Evolutionary conservation across 768 basidiomycete species (phyloP).

Genomic region (Basidioascus undulatus): DNA sequence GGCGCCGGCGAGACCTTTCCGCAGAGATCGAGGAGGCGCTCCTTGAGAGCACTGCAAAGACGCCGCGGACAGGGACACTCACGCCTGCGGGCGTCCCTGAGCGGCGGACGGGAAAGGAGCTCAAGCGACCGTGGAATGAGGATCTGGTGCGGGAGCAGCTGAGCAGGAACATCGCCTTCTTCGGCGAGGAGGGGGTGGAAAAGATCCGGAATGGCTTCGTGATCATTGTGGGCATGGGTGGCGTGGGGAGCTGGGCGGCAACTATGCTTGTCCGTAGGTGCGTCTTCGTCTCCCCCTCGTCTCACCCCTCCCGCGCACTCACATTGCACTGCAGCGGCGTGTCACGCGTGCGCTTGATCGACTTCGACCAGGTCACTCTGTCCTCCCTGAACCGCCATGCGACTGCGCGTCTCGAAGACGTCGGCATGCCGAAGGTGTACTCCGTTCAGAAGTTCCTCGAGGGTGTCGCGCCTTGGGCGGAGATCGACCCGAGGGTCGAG

Average conservation of each 20-base stretch:
- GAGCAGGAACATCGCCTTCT: slow-evolving; percentile 80
- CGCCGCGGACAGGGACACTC: too few species aligned
- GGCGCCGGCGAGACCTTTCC: too few species aligned
- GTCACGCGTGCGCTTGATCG: slow-evolving; percentile 17
- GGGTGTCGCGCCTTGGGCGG: slow-evolving; percentile 53
- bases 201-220: slow-evolving; percentile 50
- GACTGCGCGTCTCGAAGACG: slow-evolving; percentile 63
- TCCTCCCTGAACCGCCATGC: slow-evolving; percentile 90
- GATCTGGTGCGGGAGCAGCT: slow-evolving; percentile 68
- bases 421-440: slow-evolving; percentile 80
- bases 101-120: too few species aligned
- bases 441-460: slow-evolving; percentile 37
- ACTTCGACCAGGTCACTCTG: slow-evolving; percentile 90
- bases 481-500: slow-evolving; percentile 60
- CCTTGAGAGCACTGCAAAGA: too few species aligned
- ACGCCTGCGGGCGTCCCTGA: too few species aligned
- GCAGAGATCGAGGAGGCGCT: too few species aligned
- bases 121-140: too few species aligned
- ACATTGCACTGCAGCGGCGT: too few species aligned
- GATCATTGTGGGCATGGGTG: slow-evolving; percentile 81
- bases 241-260: slow-evolving; percentile 89
- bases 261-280: slow-evolving; percentile 80
- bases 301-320: not conserved
- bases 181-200: slow-evolving; percentile 68
- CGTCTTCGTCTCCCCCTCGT: slow-evolving; percentile 17